Percentiles rank a stretch among this genome's conserved stretches.
These are phyloP conservation scores for Aphanoascus verrucosus DNA, from an alignment of 2,329 filamentous ascomycete species.

Conservation along the genomic window DNA sequence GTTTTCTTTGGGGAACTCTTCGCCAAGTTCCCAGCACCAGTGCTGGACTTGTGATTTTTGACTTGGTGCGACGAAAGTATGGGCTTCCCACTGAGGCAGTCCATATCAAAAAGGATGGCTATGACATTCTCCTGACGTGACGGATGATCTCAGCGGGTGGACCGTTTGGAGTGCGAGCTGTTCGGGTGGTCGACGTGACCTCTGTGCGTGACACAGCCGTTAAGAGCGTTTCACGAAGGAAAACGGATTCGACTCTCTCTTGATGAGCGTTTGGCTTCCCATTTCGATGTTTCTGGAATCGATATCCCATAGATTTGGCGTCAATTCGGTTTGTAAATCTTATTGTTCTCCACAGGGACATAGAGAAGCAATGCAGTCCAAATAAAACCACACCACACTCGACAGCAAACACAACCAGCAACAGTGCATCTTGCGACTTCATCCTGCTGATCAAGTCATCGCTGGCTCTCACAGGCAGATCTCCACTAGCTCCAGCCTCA, in stretches of 20 bases:
- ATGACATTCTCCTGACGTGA: conserved; percentile 46
- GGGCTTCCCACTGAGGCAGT: conserved; percentile 43
- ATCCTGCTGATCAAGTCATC: conserved; percentile 8
- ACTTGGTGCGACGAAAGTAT: conserved; percentile 52
- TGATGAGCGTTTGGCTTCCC: too few species aligned
- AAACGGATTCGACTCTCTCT: too few species aligned
- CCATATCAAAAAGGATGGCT: conserved; percentile 49
- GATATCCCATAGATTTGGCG: too few species aligned
- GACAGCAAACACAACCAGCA: too few species aligned
- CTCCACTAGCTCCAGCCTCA: not conserved
- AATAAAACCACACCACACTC: too few species aligned
- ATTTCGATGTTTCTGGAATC: too few species aligned
- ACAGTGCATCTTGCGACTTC: not conserved
- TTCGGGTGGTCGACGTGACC: not conserved
- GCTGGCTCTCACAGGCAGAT: not conserved
- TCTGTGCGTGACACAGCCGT: not conserved
- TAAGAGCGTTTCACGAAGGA: too few species aligned
- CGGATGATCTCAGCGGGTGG: not conserved
- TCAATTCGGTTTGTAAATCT: too few species aligned
- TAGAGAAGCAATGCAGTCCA: too few species aligned
- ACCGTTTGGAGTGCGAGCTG: too few species aligned
- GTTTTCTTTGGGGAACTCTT: conserved; percentile 47
- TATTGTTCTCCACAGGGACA: too few species aligned
- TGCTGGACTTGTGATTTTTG: conserved; percentile 55
- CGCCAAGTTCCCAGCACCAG: conserved; percentile 54